These are phyloP conservation scores for Mycena vulgaris DNA, from an alignment of 768 basidiomycete species.

Conservation along the genomic window DNA sequence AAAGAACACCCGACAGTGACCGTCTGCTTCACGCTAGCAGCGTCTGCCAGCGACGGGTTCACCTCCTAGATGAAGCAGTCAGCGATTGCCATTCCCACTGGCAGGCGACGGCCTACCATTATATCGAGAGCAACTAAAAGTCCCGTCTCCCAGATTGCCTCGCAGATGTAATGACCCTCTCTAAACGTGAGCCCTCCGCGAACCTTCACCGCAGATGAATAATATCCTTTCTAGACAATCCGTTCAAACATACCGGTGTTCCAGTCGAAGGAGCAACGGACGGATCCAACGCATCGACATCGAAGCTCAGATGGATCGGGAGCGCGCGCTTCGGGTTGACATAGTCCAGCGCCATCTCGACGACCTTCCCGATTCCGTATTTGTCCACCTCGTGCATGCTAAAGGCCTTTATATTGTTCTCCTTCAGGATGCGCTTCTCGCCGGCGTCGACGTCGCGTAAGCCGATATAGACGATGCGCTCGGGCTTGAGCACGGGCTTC, in stretches of 20 bases:
- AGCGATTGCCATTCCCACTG: background rate
- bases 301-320: slow-evolving; percentile 97
- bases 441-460: slow-evolving; percentile 92
- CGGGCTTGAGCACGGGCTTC: slow-evolving; percentile 76
- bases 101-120: slow-evolving; percentile 72
- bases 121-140: slow-evolving; percentile 93
- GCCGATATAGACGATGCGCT: slow-evolving; percentile 95
- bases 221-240: background rate
- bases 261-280: slow-evolving; percentile 96
- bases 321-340: slow-evolving; percentile 88
- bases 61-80: slow-evolving; percentile 76
- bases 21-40: slow-evolving; percentile 84
- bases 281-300: slow-evolving; percentile 96
- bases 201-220: slow-evolving; percentile 61
- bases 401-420: slow-evolving; percentile 88
- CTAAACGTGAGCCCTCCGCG: slow-evolving; percentile 96
- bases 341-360: slow-evolving; percentile 96
- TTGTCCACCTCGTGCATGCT: slow-evolving; percentile 94
- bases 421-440: slow-evolving; percentile 89
- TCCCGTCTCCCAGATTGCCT: slow-evolving; percentile 93
- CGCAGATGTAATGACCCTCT: slow-evolving; percentile 98
- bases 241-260: slow-evolving; percentile 76
- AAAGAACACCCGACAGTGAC: slow-evolving; percentile 93
- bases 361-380: slow-evolving; percentile 93
- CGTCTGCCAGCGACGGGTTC: slow-evolving; percentile 92